phyloP scores from a whole-genome alignment of 106 monocot genomes.

The Platanthera zijinensis region DNA sequence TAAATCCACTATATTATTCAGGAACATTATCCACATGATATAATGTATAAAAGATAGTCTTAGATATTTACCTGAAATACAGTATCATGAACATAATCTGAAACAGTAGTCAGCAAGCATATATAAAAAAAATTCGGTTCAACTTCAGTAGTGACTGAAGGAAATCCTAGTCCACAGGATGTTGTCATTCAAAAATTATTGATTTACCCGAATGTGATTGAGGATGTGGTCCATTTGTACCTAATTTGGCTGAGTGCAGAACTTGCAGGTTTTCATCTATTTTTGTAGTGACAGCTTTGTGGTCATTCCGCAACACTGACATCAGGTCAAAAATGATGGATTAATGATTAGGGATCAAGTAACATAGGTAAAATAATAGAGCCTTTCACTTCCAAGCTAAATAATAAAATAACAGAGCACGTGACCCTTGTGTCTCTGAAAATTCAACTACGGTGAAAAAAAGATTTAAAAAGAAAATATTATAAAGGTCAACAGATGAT shows the following conservation, averaged over 20 bases:
- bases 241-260: constrained; percentile 37
- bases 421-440: not conserved
- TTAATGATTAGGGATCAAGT: not conserved
- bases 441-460: not conserved
- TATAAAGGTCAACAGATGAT: not conserved
- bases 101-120: not conserved
- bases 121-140: not conserved
- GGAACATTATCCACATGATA: not conserved
- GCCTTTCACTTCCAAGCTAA: not conserved
- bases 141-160: not conserved
- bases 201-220: constrained; percentile 18
- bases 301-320: constrained; percentile 38
- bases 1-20: not conserved
- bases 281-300: constrained; percentile 36
- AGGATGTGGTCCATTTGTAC: constrained; percentile 5
- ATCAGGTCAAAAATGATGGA: not conserved
- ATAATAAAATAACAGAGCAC: not conserved
- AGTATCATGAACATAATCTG: not conserved
- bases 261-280: constrained; percentile 46
- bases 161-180: not conserved
- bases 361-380: not conserved
- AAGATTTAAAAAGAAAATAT: not conserved
- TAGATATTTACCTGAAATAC: not conserved
- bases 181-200: not conserved
- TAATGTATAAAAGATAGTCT: not conserved